Conservation (phyloP, 306 rosid genomes). For the Abrus pulchellus region DNA sequence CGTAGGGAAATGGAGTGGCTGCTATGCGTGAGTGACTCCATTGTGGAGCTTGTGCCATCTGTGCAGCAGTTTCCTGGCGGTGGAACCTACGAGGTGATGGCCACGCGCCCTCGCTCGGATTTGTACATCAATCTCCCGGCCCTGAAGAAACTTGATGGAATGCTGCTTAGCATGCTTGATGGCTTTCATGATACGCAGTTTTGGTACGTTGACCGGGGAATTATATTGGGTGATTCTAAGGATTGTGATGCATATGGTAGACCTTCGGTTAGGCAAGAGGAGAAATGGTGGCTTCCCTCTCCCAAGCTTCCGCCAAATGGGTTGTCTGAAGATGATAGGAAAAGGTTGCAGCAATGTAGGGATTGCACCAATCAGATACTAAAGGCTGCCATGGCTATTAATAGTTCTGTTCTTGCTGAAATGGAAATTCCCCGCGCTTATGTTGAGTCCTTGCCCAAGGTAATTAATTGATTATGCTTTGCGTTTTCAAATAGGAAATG, state of each 20-base stretch:
- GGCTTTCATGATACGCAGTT: constrained; percentile 83
- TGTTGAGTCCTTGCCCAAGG: constrained; percentile 84
- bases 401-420: constrained; percentile 85
- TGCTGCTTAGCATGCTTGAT: constrained; percentile 85
- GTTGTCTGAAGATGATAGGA: constrained; percentile 74
- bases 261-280: constrained; percentile 94
- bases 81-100: constrained; percentile 93
- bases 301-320: constrained; percentile 89
- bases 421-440: constrained; percentile 87
- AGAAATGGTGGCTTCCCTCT: constrained; percentile 98
- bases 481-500: background rate
- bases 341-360: constrained; percentile 92
- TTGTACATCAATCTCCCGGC: constrained; percentile 90
- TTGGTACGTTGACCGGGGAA: constrained; percentile 81
- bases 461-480: constrained; percentile 40
- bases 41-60: constrained; percentile 90
- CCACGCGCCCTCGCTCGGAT: constrained; percentile 77
- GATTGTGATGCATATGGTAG: constrained; percentile 72
- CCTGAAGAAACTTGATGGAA: constrained; percentile 83
- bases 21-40: constrained; percentile 83
- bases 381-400: constrained; percentile 94
- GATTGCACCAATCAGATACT: constrained; percentile 89
- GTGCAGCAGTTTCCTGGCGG: constrained; percentile 92
- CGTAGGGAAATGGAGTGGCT: constrained; percentile 94
- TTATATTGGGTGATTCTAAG: constrained; percentile 69